These are phyloP conservation scores for Dissoconium aciculare DNA, from an alignment of 2,329 filamentous ascomycete species.

Conservation along the genomic window DNA sequence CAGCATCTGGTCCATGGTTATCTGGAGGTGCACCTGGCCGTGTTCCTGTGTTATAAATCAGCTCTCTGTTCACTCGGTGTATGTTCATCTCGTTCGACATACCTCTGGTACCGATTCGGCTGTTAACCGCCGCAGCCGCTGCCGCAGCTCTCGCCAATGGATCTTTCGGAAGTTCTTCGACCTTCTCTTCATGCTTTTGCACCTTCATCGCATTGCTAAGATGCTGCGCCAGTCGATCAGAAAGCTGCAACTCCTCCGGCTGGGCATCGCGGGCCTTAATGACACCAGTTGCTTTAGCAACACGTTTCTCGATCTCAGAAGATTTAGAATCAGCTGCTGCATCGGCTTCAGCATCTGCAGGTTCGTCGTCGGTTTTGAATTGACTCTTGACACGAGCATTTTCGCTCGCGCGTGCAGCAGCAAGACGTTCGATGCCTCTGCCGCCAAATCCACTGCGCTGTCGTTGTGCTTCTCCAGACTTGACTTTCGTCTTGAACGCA, in stretches of 20 bases:
- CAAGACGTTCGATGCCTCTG: conserved; percentile 80
- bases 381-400: conserved; percentile 75
- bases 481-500: conserved; percentile 76
- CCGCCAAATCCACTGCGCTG: conserved; percentile 77
- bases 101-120: conserved; percentile 74
- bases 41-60: conserved; percentile 39
- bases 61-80: conserved; percentile 1
- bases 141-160: conserved; percentile 46
- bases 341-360: conserved; percentile 64
- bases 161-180: conserved; percentile 23
- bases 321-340: conserved; percentile 36
- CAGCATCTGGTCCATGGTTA: conserved; percentile 95
- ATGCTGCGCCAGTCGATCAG: conserved; percentile 25
- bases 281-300: conserved; percentile 47
- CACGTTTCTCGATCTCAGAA: conserved; percentile 37
- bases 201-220: conserved; percentile 58
- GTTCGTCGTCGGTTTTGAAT: conserved; percentile 73
- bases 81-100: too few relatives aligned
- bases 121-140: conserved; percentile 84
- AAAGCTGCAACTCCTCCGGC: conserved; percentile 11
- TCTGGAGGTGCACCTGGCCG: conserved; percentile 89
- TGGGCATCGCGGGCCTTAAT: conserved; percentile 16
- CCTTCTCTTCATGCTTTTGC: conserved; percentile 48
- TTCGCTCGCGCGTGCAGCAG: conserved; percentile 78
- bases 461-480: conserved; percentile 79